Evolutionary conservation across 306 rosid species (phyloP), one percentile per base, ranked within the genome.

Genomic region (Begonia fuchsioides): DNA sequence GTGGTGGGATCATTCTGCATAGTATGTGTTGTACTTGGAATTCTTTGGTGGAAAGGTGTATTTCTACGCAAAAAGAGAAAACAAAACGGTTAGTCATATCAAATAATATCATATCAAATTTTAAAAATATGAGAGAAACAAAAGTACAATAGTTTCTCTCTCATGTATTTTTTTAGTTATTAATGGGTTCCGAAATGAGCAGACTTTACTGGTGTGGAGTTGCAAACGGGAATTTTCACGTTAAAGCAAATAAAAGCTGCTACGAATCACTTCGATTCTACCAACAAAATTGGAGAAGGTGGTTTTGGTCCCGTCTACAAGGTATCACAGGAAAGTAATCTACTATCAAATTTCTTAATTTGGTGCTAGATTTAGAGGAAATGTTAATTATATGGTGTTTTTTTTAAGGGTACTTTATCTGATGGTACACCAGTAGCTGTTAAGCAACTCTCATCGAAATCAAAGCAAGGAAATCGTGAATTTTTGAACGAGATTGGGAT

Each of bases 381-480:
- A 44, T 56, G 52, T 12, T 57, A 9, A 38, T 46, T 12, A 17
- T 15, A 17, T 51, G 45, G 11, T 15, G 47, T 38, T 46, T 63
- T n/a, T 20, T 61, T 68, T 40, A 76, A 84, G 92, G 86, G 87
- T 46, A 68, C 58, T 52, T 52, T 80, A 52, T 62, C 76, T 10
- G 81, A 84, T 64, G 86, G 83, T 40, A 77, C 77, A 1, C 52
- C 51, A 35, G 61, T 84, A 63, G 94, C 94, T 1, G 82, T 80
- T 17, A 77, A 84, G 73, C 83, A 84, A 62, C 76, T 84, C 17
- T 80, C 92, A 0, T 70, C 94, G 40, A 61, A 55, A 56, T 80
- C 92, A 50, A 62, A 66, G 64, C 94, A 75, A 63, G 94, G 94
- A 50, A 75, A 80, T 60, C 81, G 86, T 5, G 92, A 80, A 64